Conservation (phyloP, 345 rosid species). For the Linum lewisii region DNA sequence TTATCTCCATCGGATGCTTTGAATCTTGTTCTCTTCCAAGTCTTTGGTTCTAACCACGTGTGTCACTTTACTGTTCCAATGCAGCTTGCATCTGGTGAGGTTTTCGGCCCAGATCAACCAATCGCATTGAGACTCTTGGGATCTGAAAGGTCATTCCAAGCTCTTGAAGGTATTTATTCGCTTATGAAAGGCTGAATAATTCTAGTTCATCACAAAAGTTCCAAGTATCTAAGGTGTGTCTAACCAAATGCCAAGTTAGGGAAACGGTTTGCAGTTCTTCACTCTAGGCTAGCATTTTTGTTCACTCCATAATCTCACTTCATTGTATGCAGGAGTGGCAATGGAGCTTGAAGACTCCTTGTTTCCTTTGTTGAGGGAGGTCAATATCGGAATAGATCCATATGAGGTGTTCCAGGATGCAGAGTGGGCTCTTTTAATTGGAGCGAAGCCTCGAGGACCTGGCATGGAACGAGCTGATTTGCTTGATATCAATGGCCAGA, state of each 20-base stretch:
- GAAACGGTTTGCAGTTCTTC: background rate
- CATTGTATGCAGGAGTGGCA: slow-evolving; percentile 59
- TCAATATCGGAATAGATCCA: slow-evolving; percentile 68
- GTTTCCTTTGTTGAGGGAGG: slow-evolving; percentile 91
- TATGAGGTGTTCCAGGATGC: slow-evolving; percentile 87
- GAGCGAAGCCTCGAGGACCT: slow-evolving; percentile 99
- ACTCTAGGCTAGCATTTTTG: background rate
- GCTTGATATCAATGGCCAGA: slow-evolving; percentile 85
- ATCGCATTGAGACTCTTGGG: slow-evolving; percentile 83
- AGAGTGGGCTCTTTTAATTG: slow-evolving; percentile 94
- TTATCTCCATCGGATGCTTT: background rate
- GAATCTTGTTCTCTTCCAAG: slow-evolving; percentile 8
- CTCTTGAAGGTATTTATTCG: slow-evolving; percentile 65
- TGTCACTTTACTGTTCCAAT: background rate
- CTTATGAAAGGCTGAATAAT: background rate
- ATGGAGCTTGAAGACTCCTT: slow-evolving; percentile 98
- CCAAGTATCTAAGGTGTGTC: background rate
- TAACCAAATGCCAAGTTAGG: background rate
- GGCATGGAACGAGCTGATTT: slow-evolving; percentile 93
- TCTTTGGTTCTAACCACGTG: background rate
- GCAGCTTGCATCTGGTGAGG: slow-evolving; percentile 93
- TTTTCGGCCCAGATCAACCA: slow-evolving; percentile 88
- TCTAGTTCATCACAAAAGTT: background rate
- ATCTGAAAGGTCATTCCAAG: slow-evolving; percentile 83
- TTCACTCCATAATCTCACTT: slow-evolving; percentile 8